These are phyloP conservation scores for Paragyromitra xinjiangensis DNA, from an alignment of 495 filamentous ascomycete species.

Conservation along the genomic window DNA sequence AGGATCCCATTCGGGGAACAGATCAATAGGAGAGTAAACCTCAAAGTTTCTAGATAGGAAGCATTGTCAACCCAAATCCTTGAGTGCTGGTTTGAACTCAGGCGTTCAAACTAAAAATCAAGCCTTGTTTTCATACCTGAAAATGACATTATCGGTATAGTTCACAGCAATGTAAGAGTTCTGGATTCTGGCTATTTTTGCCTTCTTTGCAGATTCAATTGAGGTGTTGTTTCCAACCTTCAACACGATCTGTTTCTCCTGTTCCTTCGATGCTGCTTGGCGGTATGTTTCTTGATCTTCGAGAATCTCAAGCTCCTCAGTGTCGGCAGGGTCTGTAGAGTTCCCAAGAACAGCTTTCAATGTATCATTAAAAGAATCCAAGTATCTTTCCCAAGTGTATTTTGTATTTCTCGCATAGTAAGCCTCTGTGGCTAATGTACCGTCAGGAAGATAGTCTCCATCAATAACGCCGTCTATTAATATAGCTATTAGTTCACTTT, in stretches of 20 bases:
- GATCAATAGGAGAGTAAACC: slow-evolving; percentile 34
- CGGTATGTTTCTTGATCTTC: slow-evolving; percentile 31
- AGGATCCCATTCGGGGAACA: slow-evolving; percentile 49
- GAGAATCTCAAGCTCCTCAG: slow-evolving; percentile 21
- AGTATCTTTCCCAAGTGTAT: slow-evolving; percentile 38
- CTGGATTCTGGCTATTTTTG: slow-evolving; percentile 29
- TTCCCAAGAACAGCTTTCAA: slow-evolving; percentile 25
- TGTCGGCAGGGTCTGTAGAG: slow-evolving; percentile 30
- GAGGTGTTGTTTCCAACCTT: slow-evolving; percentile 44
- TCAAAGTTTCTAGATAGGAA: slow-evolving; percentile 34
- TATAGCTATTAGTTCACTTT: neutral
- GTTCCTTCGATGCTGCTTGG: slow-evolving; percentile 29
- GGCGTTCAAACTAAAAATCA: neutral
- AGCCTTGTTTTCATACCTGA: slow-evolving; percentile 15
- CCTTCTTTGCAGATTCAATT: slow-evolving; percentile 24
- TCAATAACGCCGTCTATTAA: slow-evolving; percentile 38
- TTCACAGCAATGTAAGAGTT: slow-evolving; percentile 35
- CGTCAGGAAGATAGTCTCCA: slow-evolving; percentile 38
- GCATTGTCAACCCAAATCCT: neutral
- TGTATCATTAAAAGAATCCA: slow-evolving; percentile 38
- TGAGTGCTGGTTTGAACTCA: neutral
- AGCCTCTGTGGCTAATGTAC: slow-evolving; percentile 36
- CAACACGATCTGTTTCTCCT: slow-evolving; percentile 39
- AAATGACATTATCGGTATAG: slow-evolving; percentile 38
- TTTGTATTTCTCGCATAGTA: slow-evolving; percentile 40